Percentiles rank a stretch among this genome's conserved stretches.
phyloP scores from a whole-genome alignment of 2,329 filamentous ascomycete species.

The Paecilomyces dactylethromorphus region DNA sequence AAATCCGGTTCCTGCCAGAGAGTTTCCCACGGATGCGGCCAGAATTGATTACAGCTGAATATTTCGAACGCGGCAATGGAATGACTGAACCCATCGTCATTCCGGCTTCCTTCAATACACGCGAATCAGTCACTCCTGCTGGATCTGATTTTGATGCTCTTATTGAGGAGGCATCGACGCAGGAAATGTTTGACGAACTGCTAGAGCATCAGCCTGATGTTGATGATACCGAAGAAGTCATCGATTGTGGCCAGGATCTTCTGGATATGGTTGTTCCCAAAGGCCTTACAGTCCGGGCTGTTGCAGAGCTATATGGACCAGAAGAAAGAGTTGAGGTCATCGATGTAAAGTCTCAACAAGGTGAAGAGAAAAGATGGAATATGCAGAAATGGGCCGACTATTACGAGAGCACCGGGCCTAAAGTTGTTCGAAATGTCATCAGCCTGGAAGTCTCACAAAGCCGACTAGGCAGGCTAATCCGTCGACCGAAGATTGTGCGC shows the following conservation, averaged over 20 bases:
- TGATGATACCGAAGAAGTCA: conserved; percentile 33
- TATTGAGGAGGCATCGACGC: conserved; percentile 26
- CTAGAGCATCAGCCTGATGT: conserved; percentile 23
- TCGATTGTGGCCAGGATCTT: conserved; percentile 58
- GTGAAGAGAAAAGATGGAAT: conserved; percentile 58
- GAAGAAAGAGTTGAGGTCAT: conserved; percentile 60
- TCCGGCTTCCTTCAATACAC: conserved; percentile 55
- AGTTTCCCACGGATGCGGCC: conserved; percentile 58
- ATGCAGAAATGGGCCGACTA: conserved; percentile 63
- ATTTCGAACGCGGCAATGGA: conserved; percentile 56
- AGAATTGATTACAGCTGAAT: conserved; percentile 57
- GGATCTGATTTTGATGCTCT: conserved; percentile 20
- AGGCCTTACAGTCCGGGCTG: conserved; percentile 56
- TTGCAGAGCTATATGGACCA: conserved; percentile 58
- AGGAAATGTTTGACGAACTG: conserved; percentile 35
- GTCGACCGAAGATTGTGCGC: conserved; percentile 58
- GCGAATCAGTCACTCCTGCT: conserved; percentile 31
- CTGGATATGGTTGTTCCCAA: conserved; percentile 63
- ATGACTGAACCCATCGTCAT: conserved; percentile 63
- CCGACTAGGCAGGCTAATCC: conserved; percentile 54
- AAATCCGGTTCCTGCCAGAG: conserved; percentile 54
- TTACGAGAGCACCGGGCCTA: conserved; percentile 54
- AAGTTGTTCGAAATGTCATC: conserved; percentile 62
- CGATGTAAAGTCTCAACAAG: conserved; percentile 63
- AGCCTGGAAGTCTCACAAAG: conserved; percentile 62